phyloP scores from a whole-genome alignment of 306 rosid species.

The Purshia tridentata region DNA sequence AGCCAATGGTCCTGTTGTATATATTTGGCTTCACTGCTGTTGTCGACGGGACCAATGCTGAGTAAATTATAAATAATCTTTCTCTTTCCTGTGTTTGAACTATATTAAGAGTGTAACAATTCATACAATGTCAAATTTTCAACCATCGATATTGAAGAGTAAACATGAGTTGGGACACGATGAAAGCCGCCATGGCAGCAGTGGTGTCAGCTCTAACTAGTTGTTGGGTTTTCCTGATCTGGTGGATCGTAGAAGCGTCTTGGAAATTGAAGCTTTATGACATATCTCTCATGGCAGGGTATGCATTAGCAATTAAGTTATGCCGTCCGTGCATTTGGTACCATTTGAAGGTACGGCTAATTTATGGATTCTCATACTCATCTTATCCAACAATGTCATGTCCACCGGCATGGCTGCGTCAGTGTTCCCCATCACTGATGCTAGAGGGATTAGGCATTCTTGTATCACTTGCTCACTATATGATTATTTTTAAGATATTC shows the following conservation, averaged over 20 bases:
- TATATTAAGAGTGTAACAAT: too few species aligned
- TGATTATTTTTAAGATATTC: neutral
- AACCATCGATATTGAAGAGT: neutral
- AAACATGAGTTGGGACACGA: neutral
- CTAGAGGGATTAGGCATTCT: neutral
- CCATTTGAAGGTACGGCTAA: neutral
- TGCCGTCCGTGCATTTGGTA: neutral
- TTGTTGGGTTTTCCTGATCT: neutral
- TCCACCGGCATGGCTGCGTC: too few species aligned
- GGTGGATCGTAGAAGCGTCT: conserved; percentile 7
- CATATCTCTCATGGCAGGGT: neutral
- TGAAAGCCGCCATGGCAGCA: neutral
- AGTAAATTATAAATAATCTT: too few species aligned
- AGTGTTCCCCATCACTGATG: neutral
- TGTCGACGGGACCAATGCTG: too few species aligned
- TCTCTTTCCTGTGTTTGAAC: too few species aligned
- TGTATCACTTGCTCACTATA: neutral
- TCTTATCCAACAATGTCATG: too few species aligned
- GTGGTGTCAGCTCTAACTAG: too few species aligned
- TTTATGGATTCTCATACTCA: neutral
- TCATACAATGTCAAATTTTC: too few species aligned
- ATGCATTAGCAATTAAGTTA: neutral
- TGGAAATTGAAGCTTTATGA: neutral
- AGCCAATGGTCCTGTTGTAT: too few species aligned
- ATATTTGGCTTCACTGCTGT: too few species aligned